Conservation (phyloP, 179 eudicot genomes). For the Camellia oleifera region DNA sequence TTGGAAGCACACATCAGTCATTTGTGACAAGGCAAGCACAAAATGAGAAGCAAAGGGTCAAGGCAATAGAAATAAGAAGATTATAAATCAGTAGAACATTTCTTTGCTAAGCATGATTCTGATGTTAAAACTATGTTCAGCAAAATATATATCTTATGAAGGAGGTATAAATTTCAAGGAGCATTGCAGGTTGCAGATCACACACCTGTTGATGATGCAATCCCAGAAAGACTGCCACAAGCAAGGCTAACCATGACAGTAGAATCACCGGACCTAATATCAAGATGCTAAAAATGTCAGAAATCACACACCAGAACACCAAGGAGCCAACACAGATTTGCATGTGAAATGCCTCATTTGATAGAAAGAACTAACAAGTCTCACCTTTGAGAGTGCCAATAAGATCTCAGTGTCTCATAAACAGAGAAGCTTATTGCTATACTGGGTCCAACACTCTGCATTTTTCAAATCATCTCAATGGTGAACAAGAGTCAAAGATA, state of each 20-base stretch:
- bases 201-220: conserved; percentile 81
- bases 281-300: conserved; percentile 15
- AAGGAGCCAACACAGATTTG: neutral
- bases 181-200: neutral
- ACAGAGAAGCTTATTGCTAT: conserved; percentile 73
- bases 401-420: conserved; percentile 57
- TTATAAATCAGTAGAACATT: neutral
- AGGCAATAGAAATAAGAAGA: neutral
- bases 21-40: too few relatives aligned
- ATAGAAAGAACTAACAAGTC: neutral
- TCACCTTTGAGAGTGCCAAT: conserved; percentile 71
- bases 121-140: neutral
- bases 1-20: too few relatives aligned
- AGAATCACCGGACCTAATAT: conserved; percentile 70
- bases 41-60: neutral
- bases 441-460: conserved; percentile 74
- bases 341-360: conserved; percentile 1
- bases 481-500: conserved; percentile 52
- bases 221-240: conserved; percentile 81
- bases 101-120: neutral
- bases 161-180: neutral
- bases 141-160: neutral
- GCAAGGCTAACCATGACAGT: conserved; percentile 60
- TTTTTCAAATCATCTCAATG: conserved; percentile 8
- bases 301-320: neutral